Evolutionary conservation across 257 asterid species (phyloP), one percentile per base, ranked within the genome.

Genomic region (Petrea volubilis): DNA sequence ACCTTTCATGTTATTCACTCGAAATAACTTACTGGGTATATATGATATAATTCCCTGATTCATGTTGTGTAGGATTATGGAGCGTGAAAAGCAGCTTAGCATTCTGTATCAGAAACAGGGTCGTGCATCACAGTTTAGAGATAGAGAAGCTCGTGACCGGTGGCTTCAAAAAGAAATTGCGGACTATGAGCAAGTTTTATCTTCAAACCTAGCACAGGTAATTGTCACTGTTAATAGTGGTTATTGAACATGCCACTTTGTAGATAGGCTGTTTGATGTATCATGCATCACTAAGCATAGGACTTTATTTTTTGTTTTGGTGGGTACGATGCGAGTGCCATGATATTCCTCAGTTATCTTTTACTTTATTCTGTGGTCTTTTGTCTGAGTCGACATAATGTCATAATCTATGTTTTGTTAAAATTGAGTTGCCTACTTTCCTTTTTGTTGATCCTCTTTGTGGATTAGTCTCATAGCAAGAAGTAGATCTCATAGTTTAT

Each of bases 61-160:
- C 24, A 8, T 82, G 43, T 43, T 52, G 14, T 76, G 65, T 73
- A 95, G 99, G 82, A 95, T 95, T 74, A 95, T 90, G 98, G 96
- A 91, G 24, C 91, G 99, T 49, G 99, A 95, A 84, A 95, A 95
- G 82, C 90, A 92, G 86, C 99, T 95, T 77, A 95, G 99, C 88
- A 92, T 95, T 77, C 86, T 95, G 64, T 95, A 95, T 82, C 99
- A 95, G 83, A 95, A 95, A 80, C 97, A 92, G 81, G 99, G 99
- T 7, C 99, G 99, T 79, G 98, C 99, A 23, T 88, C 99, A 64
- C 99, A 91, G 80, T 95, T 95, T 82, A 83, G 88, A 36, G 80
- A 75, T 80, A 90, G 90, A 87, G 94, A 93, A 81, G 95, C 92
- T 61, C 95, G 98, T 77, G 98, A 95, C 80, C 78, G 67, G 80